Evolutionary conservation across 1,284 basidiomycete genomes (phyloP), one percentile per base, ranked within the genome.

Genomic region (Trametes versicolor): DNA sequence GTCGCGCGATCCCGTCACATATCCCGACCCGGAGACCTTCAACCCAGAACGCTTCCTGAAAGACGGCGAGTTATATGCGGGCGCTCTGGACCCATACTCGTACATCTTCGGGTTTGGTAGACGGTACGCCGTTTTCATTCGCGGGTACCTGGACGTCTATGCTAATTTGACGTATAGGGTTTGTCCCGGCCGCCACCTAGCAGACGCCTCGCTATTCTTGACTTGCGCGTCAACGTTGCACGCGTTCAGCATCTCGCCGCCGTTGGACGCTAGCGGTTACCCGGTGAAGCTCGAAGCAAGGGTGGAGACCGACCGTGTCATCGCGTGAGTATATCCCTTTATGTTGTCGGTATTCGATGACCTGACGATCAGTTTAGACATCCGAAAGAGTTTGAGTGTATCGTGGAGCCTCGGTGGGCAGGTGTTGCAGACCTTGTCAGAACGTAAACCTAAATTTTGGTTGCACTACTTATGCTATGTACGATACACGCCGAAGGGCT

Each of bases 1-100:
- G 21, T 60, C 65, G 6, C 58, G 63, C 41, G 69, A 73, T 34
- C 57, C 58, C 0, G 32, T 57, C 4, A 43, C 58, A 7, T 72
- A 72, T 45, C 58, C 66, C 2, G 56, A 73, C 13, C 72, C 72
- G 1, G 60, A 68, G 15, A 45, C 10, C 4, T 73, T 73, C 58
- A 60, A 55, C 15, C 71, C 72, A 7, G 67, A 68, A 23, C 66
- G 71, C 17, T 71, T 69, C 29, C 41, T 68, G n/a, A 66, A 63
- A 51, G 58, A 74, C n/a, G 60, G 58, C 8, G 48, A 64, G 45
- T 48, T 45, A 2, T 50, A 61, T n/a, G n/a, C 63, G 7, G 51
- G 43, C 15, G 54, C 37, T 3, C 21, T 25, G 39, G 58, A 65
- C 47, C 67, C 67, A 2, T 32, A 32, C 39, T 39, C 23, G 15